Base-by-base conservation (phyloP, 495 filamentous ascomycete species). In the Clohesyomyces aquaticus region DNA sequence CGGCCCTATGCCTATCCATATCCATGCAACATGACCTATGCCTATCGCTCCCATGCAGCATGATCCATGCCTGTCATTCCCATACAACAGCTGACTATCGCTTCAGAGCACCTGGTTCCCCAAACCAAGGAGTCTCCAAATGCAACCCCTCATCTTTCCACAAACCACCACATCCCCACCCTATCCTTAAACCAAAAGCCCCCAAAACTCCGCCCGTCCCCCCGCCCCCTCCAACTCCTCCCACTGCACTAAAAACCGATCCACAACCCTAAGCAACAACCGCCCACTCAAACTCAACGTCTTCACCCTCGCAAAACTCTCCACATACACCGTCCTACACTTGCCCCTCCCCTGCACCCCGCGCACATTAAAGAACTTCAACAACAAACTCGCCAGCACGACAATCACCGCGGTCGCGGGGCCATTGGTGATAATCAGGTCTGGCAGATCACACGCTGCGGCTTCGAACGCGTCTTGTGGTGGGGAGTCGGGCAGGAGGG, bases 341-440 rank as follows among this genome's bases (percentile, higher is more conserved):
- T 80, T 81, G 38, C 77, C 80, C 42, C 56, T 45, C 27, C 61
- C 53, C 54, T 74, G 59, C 3, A 66, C 68, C 2, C 79, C 79
- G 14, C 72, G 62, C 0, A 85, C 23, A 26, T 73, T 72, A 50
- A 84, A 78, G 60, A 91, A 81, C 61, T 89, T 88, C 51, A 96
- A 74, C 1, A 89, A 19, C 25, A 86, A 80, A 1, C 85, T 83
- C 0, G 88, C 89, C 0, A 90, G 65, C 6, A 93, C 78, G 51
- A 97, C 80, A 43, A 96, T 85, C 35, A 96, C 88, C 14, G 85
- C 89, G 1, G 90, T 95, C 1, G 88, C 94, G 0, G 94, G 94
- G 0, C 94, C 94, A 74, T 98, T 96, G 38, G 86, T 89, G 18
- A 97, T 71, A 51, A 98, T 85, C 14, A 96, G 71, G 73, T 91